Conservation (phyloP, 768 basidiomycete species). For the Suillus brevipes region DNA sequence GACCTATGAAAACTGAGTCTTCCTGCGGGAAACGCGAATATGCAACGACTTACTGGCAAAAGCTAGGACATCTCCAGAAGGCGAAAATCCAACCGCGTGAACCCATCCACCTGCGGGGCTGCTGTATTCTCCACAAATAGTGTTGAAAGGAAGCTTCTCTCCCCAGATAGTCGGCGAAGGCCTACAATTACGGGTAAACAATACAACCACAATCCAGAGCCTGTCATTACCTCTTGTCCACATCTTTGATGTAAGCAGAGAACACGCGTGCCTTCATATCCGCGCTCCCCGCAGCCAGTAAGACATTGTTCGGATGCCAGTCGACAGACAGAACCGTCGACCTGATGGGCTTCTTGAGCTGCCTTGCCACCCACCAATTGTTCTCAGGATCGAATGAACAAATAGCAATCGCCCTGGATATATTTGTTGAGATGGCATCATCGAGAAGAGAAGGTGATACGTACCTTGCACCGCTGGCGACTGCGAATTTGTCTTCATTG, state of each 20-base stretch:
- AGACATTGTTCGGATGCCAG: slow-evolving; percentile 99
- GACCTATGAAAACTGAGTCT: slow-evolving; percentile 53
- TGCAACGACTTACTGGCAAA: slow-evolving; percentile 75
- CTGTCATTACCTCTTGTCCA: slow-evolving; percentile 76
- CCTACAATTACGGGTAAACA: slow-evolving; percentile 40
- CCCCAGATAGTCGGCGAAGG: slow-evolving; percentile 93
- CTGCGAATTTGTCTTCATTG: slow-evolving; percentile 97
- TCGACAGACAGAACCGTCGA: slow-evolving; percentile 93
- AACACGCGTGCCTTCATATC: slow-evolving; percentile 98
- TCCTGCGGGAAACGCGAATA: not conserved
- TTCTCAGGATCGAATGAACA: slow-evolving; percentile 98
- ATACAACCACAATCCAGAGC: slow-evolving; percentile 1
- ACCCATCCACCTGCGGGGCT: slow-evolving; percentile 97
- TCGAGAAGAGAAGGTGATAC: slow-evolving; percentile 12
- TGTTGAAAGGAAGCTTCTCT: slow-evolving; percentile 97
- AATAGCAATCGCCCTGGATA: slow-evolving; percentile 80
- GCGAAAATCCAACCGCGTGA: slow-evolving; percentile 93
- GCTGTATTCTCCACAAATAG: slow-evolving; percentile 90
- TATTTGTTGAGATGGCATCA: not conserved
- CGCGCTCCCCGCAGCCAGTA: slow-evolving; percentile 94
- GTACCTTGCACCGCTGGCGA: slow-evolving; percentile 92
- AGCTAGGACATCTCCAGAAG: slow-evolving; percentile 90
- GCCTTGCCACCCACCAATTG: slow-evolving; percentile 99
- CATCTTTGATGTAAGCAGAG: slow-evolving; percentile 98
- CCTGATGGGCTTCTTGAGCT: slow-evolving; percentile 95